Conservation (phyloP, 2,329 filamentous ascomycete species). For the Xylaria multiplex region DNA sequence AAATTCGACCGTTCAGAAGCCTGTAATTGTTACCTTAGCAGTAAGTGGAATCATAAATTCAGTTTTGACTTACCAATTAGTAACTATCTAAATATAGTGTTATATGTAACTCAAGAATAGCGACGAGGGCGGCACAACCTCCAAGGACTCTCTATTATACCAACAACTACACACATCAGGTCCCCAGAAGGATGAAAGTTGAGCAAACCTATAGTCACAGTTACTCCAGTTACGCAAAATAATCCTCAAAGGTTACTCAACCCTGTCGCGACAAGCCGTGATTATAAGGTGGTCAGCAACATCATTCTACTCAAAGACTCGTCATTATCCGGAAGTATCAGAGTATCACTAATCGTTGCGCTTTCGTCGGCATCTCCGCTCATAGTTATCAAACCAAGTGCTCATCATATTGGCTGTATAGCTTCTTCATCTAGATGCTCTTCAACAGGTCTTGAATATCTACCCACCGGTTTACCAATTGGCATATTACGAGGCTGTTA, state of each 20-base stretch:
- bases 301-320: constrained; percentile 24
- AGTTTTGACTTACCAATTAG: no score
- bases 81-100: no score
- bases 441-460: constrained; percentile 9
- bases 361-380: constrained; percentile 10
- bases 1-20: no score
- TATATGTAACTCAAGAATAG: no score
- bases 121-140: no score
- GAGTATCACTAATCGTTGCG: constrained; percentile 3
- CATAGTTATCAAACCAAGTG: constrained; percentile 21
- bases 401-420: constrained; percentile 29
- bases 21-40: no score
- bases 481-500: not conserved
- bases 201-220: no score
- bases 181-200: not conserved
- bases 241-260: constrained; percentile 32
- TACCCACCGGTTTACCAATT: constrained; percentile 1
- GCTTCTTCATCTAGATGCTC: constrained; percentile 24
- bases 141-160: no score
- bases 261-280: constrained; percentile 24
- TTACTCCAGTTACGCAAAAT: constrained; percentile 30
- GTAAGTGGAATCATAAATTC: no score
- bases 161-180: no score
- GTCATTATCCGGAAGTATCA: constrained; percentile 20
- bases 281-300: constrained; percentile 29